Evolutionary conservation across 2,329 filamentous ascomycete genomes (phyloP), one percentile per base, ranked within the genome.

Genomic region (Xylaria sp.): DNA sequence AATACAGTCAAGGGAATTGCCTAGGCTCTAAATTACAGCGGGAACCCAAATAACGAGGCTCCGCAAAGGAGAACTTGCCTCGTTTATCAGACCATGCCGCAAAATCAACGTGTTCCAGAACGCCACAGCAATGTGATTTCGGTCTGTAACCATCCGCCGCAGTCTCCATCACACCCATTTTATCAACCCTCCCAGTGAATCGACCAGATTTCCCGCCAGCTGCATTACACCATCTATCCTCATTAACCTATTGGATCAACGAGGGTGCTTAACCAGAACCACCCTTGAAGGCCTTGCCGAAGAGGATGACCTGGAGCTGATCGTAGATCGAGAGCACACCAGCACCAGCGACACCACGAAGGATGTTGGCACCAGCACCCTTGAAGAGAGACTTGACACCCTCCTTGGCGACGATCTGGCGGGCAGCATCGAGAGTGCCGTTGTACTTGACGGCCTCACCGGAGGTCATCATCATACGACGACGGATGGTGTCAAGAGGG

Each of bases 301-400:
- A 99, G 86, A 99, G 87, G 85, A 99, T 86, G 84, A 99, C 90
- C 92, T 99, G 96, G 85, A 93, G 93, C 90, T 98, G 95, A 86
- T 99, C 96, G 88, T 99, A 99, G 93, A 99, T 97, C 85, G 96
- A 99, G 84, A 99, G 90, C 83, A 99, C 96, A 99, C 96, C 96
- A 88, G 96, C 96, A 93, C 96, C 97, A 83, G 96, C 96, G 83
- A 99, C 96, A 97, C 96, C 97, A 97, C 96, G 96, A 88, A 99
- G 96, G 83, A 99, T 99, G 93, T 99, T 99, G 91, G 96, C 96
- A 93, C 96, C 96, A 83, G 96, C 96, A 94, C 96, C 96, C 93
- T 99, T 99, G 94, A 99, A 99, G 86, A 99, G 95, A 81, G 96
- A 99, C 88, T 90, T 93, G 86, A 97, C 87, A 90, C 96, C 96